Evolutionary conservation across 1,284 basidiomycete species (phyloP).

Genomic region (Microbotryum scabiosae): DNA sequence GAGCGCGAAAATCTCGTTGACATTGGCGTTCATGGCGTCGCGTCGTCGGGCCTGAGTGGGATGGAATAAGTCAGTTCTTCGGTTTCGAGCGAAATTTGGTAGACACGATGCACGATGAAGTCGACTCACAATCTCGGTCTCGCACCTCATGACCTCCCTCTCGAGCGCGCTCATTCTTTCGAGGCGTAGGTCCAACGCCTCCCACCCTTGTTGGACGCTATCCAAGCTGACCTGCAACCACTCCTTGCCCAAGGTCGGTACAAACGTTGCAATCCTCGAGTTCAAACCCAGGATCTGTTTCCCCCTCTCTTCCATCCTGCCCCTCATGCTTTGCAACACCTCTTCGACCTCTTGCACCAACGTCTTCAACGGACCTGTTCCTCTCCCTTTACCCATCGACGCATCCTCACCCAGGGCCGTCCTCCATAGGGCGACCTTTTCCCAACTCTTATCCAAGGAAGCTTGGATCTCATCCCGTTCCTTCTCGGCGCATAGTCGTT

Average conservation of each 20-base stretch:
- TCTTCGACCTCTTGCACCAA: constrained; percentile 12
- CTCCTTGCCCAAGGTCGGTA: constrained; percentile 50
- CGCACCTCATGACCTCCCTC: constrained; percentile 67
- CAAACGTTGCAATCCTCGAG: not conserved
- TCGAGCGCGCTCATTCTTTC: constrained; percentile 67
- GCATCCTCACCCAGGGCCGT: constrained; percentile 18
- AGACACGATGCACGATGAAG: not conserved
- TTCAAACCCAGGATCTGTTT: constrained; percentile 13
- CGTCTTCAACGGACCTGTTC: constrained; percentile 1
- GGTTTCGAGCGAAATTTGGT: not conserved
- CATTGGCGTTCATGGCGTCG: constrained; percentile 52
- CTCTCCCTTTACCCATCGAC: not conserved
- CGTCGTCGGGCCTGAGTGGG: constrained; percentile 55
- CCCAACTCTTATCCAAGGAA: not conserved
- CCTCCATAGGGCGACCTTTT: constrained; percentile 18
- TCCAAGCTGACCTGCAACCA: constrained; percentile 46
- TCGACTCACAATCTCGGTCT: constrained; percentile 61
- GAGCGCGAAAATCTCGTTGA: constrained; percentile 68
- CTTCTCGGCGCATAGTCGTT: constrained; percentile 9
- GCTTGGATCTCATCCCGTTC: constrained; percentile 13
- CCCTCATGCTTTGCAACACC: constrained; percentile 14
- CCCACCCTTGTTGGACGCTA: constrained; percentile 37
- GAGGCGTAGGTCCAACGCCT: constrained; percentile 54
- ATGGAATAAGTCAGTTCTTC: constrained; percentile 10
- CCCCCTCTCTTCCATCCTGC: constrained; percentile 23